Evolutionary conservation across 805 yeast species (phyloP), one percentile per base, ranked within the genome.

Genomic region (Candida lessepsii): DNA sequence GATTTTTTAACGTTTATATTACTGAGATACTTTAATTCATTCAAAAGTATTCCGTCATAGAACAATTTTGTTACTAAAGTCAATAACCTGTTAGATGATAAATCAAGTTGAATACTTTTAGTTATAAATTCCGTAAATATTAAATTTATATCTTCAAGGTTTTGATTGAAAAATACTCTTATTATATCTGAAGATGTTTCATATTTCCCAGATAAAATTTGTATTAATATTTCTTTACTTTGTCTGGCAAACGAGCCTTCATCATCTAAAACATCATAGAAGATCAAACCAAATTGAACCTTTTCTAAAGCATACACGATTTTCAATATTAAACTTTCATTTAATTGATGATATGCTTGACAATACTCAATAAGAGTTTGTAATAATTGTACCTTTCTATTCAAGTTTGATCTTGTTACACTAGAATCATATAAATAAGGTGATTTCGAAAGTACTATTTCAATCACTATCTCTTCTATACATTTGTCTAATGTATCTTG

Each of bases 381-480:
- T 35, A 70, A 63, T 36, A 73, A 67, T 5, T 61, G 52, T 3
- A 69, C 59, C 38, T 95, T 75, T 39, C 73, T 58, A 3, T 57
- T 60, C 26, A 86, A 63, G 42, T 78, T 81, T 13, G 71, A 75
- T 7, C 62, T 67, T 9, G 80, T 50, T 2, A 81, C 70, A 1
- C 80, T 71, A 9, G 74, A 60, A 29, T 71, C 60, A 3, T 87
- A 81, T 14, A 83, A 62, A 48, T 80, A 82, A 5, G 67, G 60
- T 0, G 86, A 79, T 1, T 64, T 62, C 4, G 87, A 78, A 14
- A 61, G 53, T 21, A 84, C 53, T 8, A 90, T 72, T 44, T 84
- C 90, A 10, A 65, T 52, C 2, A 77, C 62, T 3, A 86, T 73
- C 5, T 61, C 51, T 2, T 58, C 45, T 3, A 84, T 57, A n/a